Base-by-base conservation (phyloP, 2,329 filamentous ascomycete genomes). In the Diaporthe helianthi region DNA sequence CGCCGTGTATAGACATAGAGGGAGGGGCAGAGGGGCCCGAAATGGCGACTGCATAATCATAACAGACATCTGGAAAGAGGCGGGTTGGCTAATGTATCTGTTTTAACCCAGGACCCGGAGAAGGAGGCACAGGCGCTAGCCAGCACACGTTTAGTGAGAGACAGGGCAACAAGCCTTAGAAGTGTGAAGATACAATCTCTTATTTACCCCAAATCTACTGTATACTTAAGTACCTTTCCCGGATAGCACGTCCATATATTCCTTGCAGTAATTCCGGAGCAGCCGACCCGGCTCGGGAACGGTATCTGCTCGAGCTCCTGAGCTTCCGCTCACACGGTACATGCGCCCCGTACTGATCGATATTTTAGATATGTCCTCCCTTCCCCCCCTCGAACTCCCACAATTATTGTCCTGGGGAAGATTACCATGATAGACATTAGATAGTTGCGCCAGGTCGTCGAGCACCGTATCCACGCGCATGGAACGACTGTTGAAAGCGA, bases 341-440 rank as follows among this genome's bases (percentile, higher is more conserved):
- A 29, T 19, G 12, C 49, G 24, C 33, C 64, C 26, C 19, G 10
- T 12, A 5, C 26, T 19, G n/a, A 47, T 29, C 26, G 15, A 47
- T 26, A 33, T 3, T 26, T 44, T 29, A 55, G n/a, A n/a, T n/a
- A 53, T 47, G 4, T 33, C 24, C 36, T 38, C 41, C 31, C 51
- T 29, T 4, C 22, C 15, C 36, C 13, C n/a, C n/a, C 17, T 8
- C 36, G 9, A 10, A 33, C 1, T 15, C 19, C 15, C 47, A 26
- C 33, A 46, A 9, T 31, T n/a, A 38, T 13, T 29, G 19, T 22
- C 55, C 3, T 15, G 26, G 26, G 22, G 19, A 13, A 31, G 4
- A 61, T 47, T 61, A 47, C 41, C 41, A 13, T 61, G 26, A 33
- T 61, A 61, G 41, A 61, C 55, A 61, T 61, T 47, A 61, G 19